These are phyloP conservation scores for Serpula lacrymans DNA, from an alignment of 768 basidiomycete species.

Conservation along the genomic window DNA sequence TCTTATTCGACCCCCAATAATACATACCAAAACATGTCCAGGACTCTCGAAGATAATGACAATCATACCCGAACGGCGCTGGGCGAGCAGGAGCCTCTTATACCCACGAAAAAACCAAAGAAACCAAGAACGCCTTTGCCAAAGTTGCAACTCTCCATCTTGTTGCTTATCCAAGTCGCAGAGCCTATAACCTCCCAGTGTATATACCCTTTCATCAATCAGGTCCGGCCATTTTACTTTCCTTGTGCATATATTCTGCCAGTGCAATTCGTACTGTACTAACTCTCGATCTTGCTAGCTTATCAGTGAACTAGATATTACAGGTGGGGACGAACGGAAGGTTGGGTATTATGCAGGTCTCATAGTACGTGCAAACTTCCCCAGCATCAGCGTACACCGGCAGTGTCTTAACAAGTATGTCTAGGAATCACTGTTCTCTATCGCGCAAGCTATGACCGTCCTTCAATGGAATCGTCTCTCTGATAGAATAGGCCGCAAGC, in stretches of 20 bases:
- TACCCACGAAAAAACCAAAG: too few relatives aligned
- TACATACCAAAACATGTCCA: too few relatives aligned
- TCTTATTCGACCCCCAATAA: too few relatives aligned
- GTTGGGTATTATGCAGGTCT: constrained; percentile 48
- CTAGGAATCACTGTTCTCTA: constrained; percentile 35
- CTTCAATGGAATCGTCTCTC: constrained; percentile 29
- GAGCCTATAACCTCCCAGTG: constrained; percentile 2
- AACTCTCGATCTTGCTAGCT: constrained; percentile 19
- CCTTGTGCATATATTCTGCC: not conserved
- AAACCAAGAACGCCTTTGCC: constrained; percentile 7
- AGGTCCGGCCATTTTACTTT: not conserved
- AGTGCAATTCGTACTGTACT: not conserved
- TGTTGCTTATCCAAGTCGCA: not conserved
- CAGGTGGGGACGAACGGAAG: constrained; percentile 38
- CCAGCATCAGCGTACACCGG: constrained; percentile 12
- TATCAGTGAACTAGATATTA: constrained; percentile 41
- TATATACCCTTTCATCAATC: constrained; percentile 6
- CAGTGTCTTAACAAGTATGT: too few relatives aligned
- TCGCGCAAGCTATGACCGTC: constrained; percentile 22
- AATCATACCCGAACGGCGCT: too few relatives aligned
- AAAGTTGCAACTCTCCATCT: not conserved
- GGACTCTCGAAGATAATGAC: too few relatives aligned
- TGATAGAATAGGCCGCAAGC: constrained; percentile 31
- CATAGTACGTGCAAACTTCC: constrained; percentile 37
- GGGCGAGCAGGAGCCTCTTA: too few relatives aligned